Conservation (phyloP, 1,284 basidiomycete genomes). For the Sporisorium reilianum region DNA sequence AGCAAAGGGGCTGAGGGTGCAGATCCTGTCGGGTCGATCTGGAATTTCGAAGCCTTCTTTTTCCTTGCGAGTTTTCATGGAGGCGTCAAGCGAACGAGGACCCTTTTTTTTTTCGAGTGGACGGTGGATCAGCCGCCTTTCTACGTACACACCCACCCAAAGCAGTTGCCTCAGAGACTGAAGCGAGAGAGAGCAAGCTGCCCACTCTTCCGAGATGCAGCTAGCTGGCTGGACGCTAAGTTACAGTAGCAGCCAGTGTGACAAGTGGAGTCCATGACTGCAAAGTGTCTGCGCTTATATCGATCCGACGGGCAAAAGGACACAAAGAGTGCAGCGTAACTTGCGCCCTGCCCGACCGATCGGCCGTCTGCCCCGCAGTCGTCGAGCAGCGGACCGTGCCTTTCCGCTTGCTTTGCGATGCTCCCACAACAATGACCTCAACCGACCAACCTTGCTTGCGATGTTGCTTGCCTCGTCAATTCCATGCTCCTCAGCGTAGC, state of each 20-base stretch:
- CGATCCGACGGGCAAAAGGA: too few relatives aligned
- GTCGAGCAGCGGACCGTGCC: slow-evolving; percentile 1
- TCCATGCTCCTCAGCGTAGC: not conserved
- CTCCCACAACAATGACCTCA: not conserved
- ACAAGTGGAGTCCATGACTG: not conserved
- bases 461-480: too few relatives aligned
- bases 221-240: not conserved
- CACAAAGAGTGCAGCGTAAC: not conserved
- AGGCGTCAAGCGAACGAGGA: not conserved
- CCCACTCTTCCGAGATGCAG: not conserved
- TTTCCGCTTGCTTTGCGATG: not conserved
- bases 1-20: not conserved
- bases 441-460: not conserved
- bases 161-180: too few relatives aligned
- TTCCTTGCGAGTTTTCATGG: not conserved
- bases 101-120: not conserved
- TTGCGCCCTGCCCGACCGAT: too few relatives aligned
- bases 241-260: too few relatives aligned
- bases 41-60: slow-evolving; percentile 3
- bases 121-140: too few relatives aligned
- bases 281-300: not conserved
- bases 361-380: not conserved
- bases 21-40: slow-evolving; percentile 3
- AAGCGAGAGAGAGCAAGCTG: too few relatives aligned
- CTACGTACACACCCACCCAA: not conserved